A percentile compares a stretch with the other conserved stretches of the same genome.
Evolutionary conservation across 2,329 filamentous ascomycete genomes (phyloP).

Genomic region (Epichloe baconii): DNA sequence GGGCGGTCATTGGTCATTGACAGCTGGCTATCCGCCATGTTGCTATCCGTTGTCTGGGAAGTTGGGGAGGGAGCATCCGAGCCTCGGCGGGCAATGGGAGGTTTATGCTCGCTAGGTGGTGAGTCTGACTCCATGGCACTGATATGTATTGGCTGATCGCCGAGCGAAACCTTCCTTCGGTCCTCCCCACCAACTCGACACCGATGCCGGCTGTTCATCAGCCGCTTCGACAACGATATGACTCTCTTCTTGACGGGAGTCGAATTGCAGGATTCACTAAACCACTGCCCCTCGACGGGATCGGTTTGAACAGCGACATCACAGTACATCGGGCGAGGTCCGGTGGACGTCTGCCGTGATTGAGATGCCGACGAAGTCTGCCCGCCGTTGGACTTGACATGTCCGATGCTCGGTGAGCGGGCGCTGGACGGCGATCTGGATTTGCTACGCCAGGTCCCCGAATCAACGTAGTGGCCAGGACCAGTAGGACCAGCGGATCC

Average conservation of each 20-base stretch:
- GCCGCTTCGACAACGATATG: conserved; percentile 38
- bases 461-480: conserved; percentile 35
- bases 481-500: conserved; percentile 22
- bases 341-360: conserved; percentile 26
- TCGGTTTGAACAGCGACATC: conserved; percentile 43
- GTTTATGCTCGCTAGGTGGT: conserved; percentile 19
- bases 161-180: conserved; percentile 15
- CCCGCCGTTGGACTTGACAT: conserved; percentile 14
- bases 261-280: conserved; percentile 24
- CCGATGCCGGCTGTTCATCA: conserved; percentile 36
- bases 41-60: conserved; percentile 12
- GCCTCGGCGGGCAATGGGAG: conserved; percentile 8
- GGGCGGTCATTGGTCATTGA: conserved; percentile 6
- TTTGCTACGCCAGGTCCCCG: conserved; percentile 39
- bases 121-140: conserved; percentile 29
- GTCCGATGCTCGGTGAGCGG: conserved; percentile 23
- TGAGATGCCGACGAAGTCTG: conserved; percentile 15
- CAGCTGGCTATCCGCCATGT: conserved; percentile 18
- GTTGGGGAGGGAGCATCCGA: conserved; percentile 14
- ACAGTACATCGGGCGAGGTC: conserved; percentile 31
- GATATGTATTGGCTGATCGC: conserved; percentile 14
- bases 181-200: conserved; percentile 28
- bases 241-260: conserved; percentile 33
- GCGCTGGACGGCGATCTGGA: conserved; percentile 36
- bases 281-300: conserved; percentile 39